A percentile compares a stretch with the other conserved stretches of the same genome.
Evolutionary conservation across 106 monocot genomes (phyloP).

Genomic region (Acorus calamus): DNA sequence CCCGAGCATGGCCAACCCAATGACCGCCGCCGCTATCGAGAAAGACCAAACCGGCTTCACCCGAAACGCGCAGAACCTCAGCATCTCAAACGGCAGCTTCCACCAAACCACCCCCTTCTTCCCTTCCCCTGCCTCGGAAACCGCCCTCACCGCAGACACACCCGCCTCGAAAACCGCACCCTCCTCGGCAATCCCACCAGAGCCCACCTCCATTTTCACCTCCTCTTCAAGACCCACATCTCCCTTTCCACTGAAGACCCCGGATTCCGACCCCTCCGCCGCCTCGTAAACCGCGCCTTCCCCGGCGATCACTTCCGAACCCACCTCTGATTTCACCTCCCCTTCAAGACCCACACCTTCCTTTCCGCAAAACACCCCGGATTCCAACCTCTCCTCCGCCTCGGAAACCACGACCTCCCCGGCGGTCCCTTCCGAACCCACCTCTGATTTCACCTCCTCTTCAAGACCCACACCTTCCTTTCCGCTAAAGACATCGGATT

Average conservation of each 20-base stretch:
- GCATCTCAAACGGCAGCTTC: constrained; percentile 50
- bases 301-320: constrained; percentile 7
- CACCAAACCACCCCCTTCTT: constrained; percentile 40
- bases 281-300: neutral
- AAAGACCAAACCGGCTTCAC: constrained; percentile 48
- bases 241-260: neutral
- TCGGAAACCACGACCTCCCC: neutral
- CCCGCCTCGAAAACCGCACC: neutral
- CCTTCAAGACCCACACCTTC: neutral
- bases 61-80: constrained; percentile 34
- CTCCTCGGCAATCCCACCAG: constrained; percentile 4
- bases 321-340: neutral
- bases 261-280: neutral
- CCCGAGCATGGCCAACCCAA: constrained; percentile 42
- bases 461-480: neutral
- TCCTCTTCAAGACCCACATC: neutral
- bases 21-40: constrained; percentile 34
- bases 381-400: neutral
- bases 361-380: neutral
- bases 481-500: neutral
- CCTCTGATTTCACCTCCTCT: neutral
- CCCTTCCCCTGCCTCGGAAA: constrained; percentile 8
- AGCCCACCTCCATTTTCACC: neutral
- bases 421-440: constrained; percentile 7
- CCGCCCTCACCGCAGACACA: constrained; percentile 1